Percentiles rank a stretch among this genome's conserved stretches.
Conservation (phyloP, 208 protist genomes). For the Crithidia thermophila region DNA sequence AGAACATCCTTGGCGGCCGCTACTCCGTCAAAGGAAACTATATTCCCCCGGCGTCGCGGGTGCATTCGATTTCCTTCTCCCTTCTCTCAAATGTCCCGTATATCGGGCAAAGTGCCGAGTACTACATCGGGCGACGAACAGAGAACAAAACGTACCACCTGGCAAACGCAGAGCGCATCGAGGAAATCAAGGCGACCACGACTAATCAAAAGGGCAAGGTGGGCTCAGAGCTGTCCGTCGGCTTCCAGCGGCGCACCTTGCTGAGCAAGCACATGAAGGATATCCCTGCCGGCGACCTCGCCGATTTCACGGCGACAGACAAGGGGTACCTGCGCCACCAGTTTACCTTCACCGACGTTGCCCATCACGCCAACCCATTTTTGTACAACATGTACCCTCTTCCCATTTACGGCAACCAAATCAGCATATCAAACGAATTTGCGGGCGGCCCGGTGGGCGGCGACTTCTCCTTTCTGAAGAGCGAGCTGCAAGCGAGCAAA, state of each 20-base stretch:
- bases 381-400: slow-evolving; percentile 88
- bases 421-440: slow-evolving; percentile 65
- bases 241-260: slow-evolving; percentile 70
- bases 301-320: slow-evolving; percentile 60
- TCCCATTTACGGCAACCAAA: slow-evolving; percentile 62
- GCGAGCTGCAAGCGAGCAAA: slow-evolving; percentile 67
- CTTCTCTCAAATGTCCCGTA: slow-evolving; percentile 78
- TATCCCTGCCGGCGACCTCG: slow-evolving; percentile 32
- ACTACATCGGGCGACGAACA: slow-evolving; percentile 64
- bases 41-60: slow-evolving; percentile 73
- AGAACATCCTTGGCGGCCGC: slow-evolving; percentile 76
- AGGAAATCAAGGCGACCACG: slow-evolving; percentile 70
- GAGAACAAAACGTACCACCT: slow-evolving; percentile 74
- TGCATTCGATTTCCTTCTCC: slow-evolving; percentile 76
- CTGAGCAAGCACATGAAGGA: slow-evolving; percentile 54
- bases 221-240: slow-evolving; percentile 60
- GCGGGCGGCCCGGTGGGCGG: slow-evolving; percentile 59
- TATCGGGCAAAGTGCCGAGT: slow-evolving; percentile 80
- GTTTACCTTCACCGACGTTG: slow-evolving; percentile 43
- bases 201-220: slow-evolving; percentile 58
- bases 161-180: slow-evolving; percentile 62
- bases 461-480: slow-evolving; percentile 70
- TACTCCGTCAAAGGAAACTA: slow-evolving; percentile 85
- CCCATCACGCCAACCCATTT: slow-evolving; percentile 74
- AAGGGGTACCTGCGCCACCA: slow-evolving; percentile 80